Evolutionary conservation across 2,329 filamentous ascomycete species (phyloP).

Genomic region (Scortechinia acanthostroma): DNA sequence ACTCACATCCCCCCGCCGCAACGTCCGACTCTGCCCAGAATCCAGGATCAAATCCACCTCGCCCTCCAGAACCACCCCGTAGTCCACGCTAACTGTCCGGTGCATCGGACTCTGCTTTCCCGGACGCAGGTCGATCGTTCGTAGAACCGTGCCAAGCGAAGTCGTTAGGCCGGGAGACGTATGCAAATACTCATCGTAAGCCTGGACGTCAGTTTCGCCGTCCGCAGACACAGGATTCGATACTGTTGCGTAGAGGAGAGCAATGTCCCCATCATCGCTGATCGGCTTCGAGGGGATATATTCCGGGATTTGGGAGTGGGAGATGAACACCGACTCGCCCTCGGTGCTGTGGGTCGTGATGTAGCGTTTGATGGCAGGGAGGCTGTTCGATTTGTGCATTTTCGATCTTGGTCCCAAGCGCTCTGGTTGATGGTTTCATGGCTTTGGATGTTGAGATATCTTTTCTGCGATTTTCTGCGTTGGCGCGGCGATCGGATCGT

Average conservation of each 20-base stretch:
- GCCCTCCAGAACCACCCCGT: conserved; percentile 35
- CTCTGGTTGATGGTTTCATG: neutral
- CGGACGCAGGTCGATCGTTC: conserved; percentile 38
- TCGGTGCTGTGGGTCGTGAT: conserved; percentile 15
- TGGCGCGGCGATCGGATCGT: no score
- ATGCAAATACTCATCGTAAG: conserved; percentile 11
- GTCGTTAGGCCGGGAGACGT: conserved; percentile 16
- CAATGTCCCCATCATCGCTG: conserved; percentile 10
- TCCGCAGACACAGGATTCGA: conserved; percentile 11
- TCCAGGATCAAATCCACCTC: conserved; percentile 33
- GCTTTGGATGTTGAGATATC: no score
- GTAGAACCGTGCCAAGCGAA: conserved; percentile 29
- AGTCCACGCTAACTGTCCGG: conserved; percentile 20
- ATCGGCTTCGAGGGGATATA: conserved; percentile 9
- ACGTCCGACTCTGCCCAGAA: conserved; percentile 25
- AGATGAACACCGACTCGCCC: conserved; percentile 12
- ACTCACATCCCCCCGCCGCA: conserved; percentile 33
- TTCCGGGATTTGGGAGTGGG: conserved; percentile 9
- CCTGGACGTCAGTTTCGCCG: conserved; percentile 10
- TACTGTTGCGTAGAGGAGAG: conserved; percentile 12
- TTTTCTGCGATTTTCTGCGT: no score
- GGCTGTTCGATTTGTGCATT: neutral
- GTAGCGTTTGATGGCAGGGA: conserved; percentile 3
- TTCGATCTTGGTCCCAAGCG: neutral
- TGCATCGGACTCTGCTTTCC: conserved; percentile 11